A percentile compares a stretch with the other conserved stretches of the same genome.
Evolutionary conservation across 2,329 filamentous ascomycete genomes (phyloP).

Genomic region (Gyromitra esculenta): DNA sequence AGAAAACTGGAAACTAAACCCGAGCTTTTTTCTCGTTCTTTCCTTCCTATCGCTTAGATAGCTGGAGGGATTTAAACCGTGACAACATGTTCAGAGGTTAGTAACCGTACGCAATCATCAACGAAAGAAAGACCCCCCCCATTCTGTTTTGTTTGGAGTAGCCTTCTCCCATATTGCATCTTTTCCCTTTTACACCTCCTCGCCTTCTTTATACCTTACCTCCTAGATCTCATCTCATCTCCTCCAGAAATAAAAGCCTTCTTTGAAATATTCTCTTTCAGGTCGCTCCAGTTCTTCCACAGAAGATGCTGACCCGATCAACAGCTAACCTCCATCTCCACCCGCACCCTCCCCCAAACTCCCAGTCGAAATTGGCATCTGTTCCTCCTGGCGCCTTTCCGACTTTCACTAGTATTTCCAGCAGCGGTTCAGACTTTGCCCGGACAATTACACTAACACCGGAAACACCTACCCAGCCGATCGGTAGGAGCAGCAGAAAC

Average conservation of each 20-base stretch:
- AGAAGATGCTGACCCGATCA: conserved; percentile 42
- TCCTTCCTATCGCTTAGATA: conserved; percentile 26
- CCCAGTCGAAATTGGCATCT: conserved; percentile 47
- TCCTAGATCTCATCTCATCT: background rate
- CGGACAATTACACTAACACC: conserved; percentile 59
- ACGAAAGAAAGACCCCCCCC: conserved; percentile 6
- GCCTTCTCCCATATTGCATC: conserved; percentile 4
- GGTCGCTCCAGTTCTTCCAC: background rate
- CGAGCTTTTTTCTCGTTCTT: conserved; percentile 14
- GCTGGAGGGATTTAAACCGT: conserved; percentile 38
- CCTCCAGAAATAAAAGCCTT: background rate
- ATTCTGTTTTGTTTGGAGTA: conserved; percentile 17
- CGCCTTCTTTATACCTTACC: background rate
- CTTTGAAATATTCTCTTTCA: conserved; percentile 1
- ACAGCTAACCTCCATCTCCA: conserved; percentile 53
- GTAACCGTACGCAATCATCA: conserved; percentile 21
- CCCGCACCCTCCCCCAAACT: conserved; percentile 50
- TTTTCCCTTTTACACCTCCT: background rate
- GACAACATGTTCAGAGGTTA: conserved; percentile 51
- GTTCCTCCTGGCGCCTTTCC: conserved; percentile 52
- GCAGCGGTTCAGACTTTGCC: conserved; percentile 46
- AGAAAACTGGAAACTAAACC: conserved; percentile 25
- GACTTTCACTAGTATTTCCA: conserved; percentile 43
- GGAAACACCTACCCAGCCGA: conserved; percentile 58
- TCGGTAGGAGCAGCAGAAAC: conserved; percentile 65